Evolutionary conservation across 306 rosid species (phyloP).

Genomic region (Dryas drummondii): DNA sequence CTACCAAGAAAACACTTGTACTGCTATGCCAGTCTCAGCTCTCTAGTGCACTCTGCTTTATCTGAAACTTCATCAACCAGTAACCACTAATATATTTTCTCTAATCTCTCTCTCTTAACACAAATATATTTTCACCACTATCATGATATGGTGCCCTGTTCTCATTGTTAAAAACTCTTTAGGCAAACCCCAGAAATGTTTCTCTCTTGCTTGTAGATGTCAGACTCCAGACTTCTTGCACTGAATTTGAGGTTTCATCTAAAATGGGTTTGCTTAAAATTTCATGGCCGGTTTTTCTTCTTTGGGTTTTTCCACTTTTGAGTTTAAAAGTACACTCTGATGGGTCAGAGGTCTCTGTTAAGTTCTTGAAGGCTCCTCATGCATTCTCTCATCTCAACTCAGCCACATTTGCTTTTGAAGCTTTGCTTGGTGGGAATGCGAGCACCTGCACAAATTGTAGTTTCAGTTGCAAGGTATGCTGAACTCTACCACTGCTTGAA

Average conservation of each 20-base stretch:
- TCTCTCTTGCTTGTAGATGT: slow-evolving; percentile 25
- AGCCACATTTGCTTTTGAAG: slow-evolving; percentile 68
- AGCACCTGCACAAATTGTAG: slow-evolving; percentile 48
- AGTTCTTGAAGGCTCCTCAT: slow-evolving; percentile 73
- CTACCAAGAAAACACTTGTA: slow-evolving; percentile 26
- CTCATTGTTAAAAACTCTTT: slow-evolving; percentile 21
- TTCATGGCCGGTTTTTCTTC: slow-evolving; percentile 33
- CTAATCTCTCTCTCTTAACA: slow-evolving; percentile 16
- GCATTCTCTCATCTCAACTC: slow-evolving; percentile 74
- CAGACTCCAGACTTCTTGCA: slow-evolving; percentile 8
- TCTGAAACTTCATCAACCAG: slow-evolving; percentile 47
- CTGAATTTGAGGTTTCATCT: slow-evolving; percentile 12
- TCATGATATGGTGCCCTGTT: slow-evolving; percentile 18
- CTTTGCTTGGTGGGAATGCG: slow-evolving; percentile 33
- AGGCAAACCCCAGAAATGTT: slow-evolving; percentile 30
- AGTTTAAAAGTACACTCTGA: slow-evolving; percentile 40
- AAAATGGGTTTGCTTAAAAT: slow-evolving; percentile 52
- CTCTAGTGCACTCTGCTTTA: slow-evolving; percentile 37
- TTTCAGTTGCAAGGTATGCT: slow-evolving; percentile 74
- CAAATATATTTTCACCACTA: neutral
- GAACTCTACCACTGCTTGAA: slow-evolving; percentile 12
- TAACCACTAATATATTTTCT: slow-evolving; percentile 23
- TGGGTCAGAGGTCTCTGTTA: slow-evolving; percentile 49
- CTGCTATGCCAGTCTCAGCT: slow-evolving; percentile 29
- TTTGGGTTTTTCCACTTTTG: slow-evolving; percentile 40